Base-by-base conservation (phyloP, 306 rosid species). In the Mimosa pudica region DNA sequence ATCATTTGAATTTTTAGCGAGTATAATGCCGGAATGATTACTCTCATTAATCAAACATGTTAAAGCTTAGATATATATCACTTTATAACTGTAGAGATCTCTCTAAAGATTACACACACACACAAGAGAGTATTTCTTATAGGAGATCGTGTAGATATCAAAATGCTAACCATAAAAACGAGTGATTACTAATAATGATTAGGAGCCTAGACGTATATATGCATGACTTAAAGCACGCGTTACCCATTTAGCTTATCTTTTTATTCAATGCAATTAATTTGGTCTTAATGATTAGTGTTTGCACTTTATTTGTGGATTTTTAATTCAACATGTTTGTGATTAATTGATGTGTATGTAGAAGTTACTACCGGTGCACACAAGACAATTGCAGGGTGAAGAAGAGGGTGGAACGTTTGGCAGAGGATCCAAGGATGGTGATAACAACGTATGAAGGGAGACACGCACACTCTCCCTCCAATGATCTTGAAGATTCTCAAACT, bases 351-450 rank as follows among this genome's bases (percentile, higher is more conserved):
- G 7, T 6, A 32, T 73, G 88, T 64, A 96, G 99, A 84, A 96
- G 99, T 84, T 96, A 96, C 52, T 96, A 96, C 42, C 96, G 99
- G 51, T 96, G 99, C 81, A 96, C 98, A 14, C 90, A 90, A 81
- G 99, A 93, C 20, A 90, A 88, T 73, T 96, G 99, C 83, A 89
- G 97, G 0, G 99, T 96, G 14, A 96, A 96, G 90, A 96, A 96
- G 78, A 85, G 99, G 0, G 98, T 96, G 77, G 99, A 96, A 81
- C 84, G 99, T 1, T 86, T 96, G 65, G 97, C 90, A 0, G 99
- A 96, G 64, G 99, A 96, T 83, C 99, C 99, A 41, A 93, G 99
- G 85, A 96, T 96, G 99, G 99, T 96, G 80, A 96, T 96, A 64
- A 96, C 99, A 5, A 96, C 98, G 1, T 96, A 96, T 47, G 99